phyloP scores from a whole-genome alignment of 352 stramenopile genomes.

The Globisporangium heterothallicum region DNA sequence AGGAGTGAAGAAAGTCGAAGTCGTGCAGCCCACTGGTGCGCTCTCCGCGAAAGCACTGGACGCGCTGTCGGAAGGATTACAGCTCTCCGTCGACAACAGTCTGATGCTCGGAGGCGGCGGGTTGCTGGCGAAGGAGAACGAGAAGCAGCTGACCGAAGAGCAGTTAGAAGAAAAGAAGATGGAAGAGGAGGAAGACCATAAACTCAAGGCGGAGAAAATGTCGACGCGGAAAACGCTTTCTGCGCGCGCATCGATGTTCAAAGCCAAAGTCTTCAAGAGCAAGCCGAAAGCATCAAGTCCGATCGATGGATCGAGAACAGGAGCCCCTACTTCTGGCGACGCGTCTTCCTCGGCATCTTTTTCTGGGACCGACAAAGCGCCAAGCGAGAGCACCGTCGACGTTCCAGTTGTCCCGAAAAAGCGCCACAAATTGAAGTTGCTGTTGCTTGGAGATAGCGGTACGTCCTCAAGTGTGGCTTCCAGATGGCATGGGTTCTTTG shows the following conservation, averaged over 20 bases:
- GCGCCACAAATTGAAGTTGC: conserved; percentile 85
- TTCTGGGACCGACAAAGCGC: conserved; percentile 9
- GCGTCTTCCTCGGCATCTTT: neutral
- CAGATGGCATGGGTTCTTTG: neutral
- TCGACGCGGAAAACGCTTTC: conserved; percentile 57
- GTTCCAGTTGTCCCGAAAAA: conserved; percentile 49
- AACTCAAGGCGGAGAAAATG: conserved; percentile 70
- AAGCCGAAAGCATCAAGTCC: conserved; percentile 11
- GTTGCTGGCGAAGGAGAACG: conserved; percentile 12
- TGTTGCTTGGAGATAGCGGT: conserved; percentile 88
- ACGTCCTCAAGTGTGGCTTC: conserved; percentile 15
- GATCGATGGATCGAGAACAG: neutral
- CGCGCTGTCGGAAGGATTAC: conserved; percentile 66
- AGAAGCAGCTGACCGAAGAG: conserved; percentile 57
- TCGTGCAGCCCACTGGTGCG: conserved; percentile 66
- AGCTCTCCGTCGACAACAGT: conserved; percentile 64
- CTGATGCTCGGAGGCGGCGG: conserved; percentile 15
- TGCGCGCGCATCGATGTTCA: conserved; percentile 64
- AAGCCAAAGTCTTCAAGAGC: conserved; percentile 73
- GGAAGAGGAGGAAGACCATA: conserved; percentile 84
- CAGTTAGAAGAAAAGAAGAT: conserved; percentile 84
- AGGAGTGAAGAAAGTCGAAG: conserved; percentile 68
- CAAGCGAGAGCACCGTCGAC: conserved; percentile 12
- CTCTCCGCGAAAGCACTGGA: conserved; percentile 75
- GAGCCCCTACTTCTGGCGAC: conserved; percentile 12